phyloP scores from a whole-genome alignment of 179 eudicot species.

The Actinidia arguta region DNA sequence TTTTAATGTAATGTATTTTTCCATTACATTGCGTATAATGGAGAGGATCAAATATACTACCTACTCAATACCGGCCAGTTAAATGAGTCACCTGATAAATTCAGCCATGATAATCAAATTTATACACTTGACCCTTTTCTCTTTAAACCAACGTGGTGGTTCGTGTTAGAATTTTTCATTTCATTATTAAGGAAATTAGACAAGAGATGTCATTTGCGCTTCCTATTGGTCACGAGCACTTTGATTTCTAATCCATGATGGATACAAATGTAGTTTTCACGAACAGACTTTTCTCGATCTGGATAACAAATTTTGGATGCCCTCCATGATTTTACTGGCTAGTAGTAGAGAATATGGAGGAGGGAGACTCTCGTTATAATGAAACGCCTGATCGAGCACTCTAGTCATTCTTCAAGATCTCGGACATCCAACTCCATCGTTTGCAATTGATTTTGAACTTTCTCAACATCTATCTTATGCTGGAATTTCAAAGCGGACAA shows the following conservation, averaged over 20 bases:
- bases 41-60: too few relatives aligned
- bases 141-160: too few relatives aligned
- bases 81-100: too few relatives aligned
- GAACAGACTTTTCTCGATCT: background rate
- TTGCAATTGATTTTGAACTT: slow-evolving; percentile 21
- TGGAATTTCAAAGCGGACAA: too few relatives aligned
- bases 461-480: slow-evolving; percentile 1
- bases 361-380: slow-evolving; percentile 34
- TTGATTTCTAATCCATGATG: background rate
- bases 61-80: too few relatives aligned
- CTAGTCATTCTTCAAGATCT: slow-evolving; percentile 31
- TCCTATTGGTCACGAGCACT: background rate
- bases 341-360: slow-evolving; percentile 35
- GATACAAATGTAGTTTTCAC: slow-evolving; percentile 2
- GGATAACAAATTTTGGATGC: background rate
- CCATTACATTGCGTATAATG: too few relatives aligned
- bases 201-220: background rate
- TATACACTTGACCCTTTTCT: too few relatives aligned
- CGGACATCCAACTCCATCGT: slow-evolving; percentile 25
- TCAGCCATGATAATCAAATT: too few relatives aligned
- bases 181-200: background rate
- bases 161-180: background rate
- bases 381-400: slow-evolving; percentile 27
- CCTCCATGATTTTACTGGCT: slow-evolving; percentile 2
- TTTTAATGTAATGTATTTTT: too few relatives aligned